A percentile compares a stretch with the other conserved stretches of the same genome.
Evolutionary conservation across 768 basidiomycete genomes (phyloP).

Genomic region (Mycena haematopus): DNA sequence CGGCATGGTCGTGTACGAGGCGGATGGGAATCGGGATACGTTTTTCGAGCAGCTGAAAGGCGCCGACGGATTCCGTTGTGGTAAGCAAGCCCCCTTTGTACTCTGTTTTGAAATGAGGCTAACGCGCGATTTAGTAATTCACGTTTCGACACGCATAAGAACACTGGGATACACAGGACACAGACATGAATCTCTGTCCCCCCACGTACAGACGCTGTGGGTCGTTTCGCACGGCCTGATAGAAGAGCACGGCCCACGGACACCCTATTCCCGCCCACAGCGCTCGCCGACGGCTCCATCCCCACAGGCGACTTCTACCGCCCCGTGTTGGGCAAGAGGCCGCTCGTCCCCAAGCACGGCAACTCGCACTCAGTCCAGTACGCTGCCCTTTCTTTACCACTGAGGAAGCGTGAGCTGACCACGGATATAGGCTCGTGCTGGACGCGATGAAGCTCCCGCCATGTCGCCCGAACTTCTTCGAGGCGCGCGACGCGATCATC

Average conservation of each 20-base stretch:
- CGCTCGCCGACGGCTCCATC: constrained; percentile 65
- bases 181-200: constrained; percentile 59
- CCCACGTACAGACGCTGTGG: constrained; percentile 91
- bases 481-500: constrained; percentile 88
- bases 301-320: constrained; percentile 82
- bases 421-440: constrained; percentile 67
- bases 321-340: constrained; percentile 50
- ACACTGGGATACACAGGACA: too few species aligned
- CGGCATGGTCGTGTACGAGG: too few species aligned
- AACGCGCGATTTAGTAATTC: too few species aligned
- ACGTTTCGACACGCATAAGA: too few species aligned
- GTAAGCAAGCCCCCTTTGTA: too few species aligned
- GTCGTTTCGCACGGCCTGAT: constrained; percentile 77
- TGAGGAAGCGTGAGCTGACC: neutral
- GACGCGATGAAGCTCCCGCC: constrained; percentile 95
- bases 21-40: too few species aligned
- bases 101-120: too few species aligned
- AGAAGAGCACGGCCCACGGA: constrained; percentile 80
- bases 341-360: constrained; percentile 87
- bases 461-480: constrained; percentile 90
- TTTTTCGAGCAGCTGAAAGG: too few species aligned
- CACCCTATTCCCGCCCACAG: constrained; percentile 81
- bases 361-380: constrained; percentile 83
- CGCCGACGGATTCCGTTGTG: too few species aligned
- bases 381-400: constrained; percentile 30